Base-by-base conservation (phyloP, 164 flowering plant genomes). In the Vitis labrusca region DNA sequence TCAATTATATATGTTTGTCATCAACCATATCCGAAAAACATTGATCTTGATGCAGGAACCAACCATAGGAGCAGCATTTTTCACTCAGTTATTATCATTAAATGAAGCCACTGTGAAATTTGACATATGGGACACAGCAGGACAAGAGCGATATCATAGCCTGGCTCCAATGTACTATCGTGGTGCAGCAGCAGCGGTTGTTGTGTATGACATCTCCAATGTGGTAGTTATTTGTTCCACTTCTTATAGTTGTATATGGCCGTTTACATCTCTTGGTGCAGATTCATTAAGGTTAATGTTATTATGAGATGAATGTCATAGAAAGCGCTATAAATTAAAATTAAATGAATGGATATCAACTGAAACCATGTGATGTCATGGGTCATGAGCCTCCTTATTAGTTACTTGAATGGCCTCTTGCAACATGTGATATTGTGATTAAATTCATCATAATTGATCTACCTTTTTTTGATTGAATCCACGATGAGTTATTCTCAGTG, bases 81-180 rank as follows among this genome's bases (percentile, higher is more conserved):
- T 88, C 76, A 75, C 92, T 0, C 90, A 86, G 63, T 76, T 78
- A 48, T n/a, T 86, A 64, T 74, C 88, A 9, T 64, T 86, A 23
- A 66, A 68, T 54, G 83, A 84, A 67, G 82, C 83, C 2, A 88
- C 88, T 6, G 83, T 88, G 60, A 88, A 88, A 67, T 88, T 88
- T 66, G 90, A 88, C 64, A 86, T 88, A 30, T 88, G 90, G 92
- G 92, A 88, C 69, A 88, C 92, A 17, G 92, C 90, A 27, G 92
- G 90, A 30, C 92, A 88, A 68, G 92, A 88, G 62, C 67, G 92
- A 61, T 88, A 86, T 68, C 88, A 86, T 65, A 83, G 87, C 76
- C 74, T 88, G 78, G 90, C 92, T 51, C 92, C 92, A 15, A 88
- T 88, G 92, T 86, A 86, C 71, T 88, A 88, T 50, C 73, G 90